A percentile compares a stretch with the other conserved stretches of the same genome.
Evolutionary conservation across 768 basidiomycete species (phyloP).

Genomic region (Gelatoporia subvermispora): DNA sequence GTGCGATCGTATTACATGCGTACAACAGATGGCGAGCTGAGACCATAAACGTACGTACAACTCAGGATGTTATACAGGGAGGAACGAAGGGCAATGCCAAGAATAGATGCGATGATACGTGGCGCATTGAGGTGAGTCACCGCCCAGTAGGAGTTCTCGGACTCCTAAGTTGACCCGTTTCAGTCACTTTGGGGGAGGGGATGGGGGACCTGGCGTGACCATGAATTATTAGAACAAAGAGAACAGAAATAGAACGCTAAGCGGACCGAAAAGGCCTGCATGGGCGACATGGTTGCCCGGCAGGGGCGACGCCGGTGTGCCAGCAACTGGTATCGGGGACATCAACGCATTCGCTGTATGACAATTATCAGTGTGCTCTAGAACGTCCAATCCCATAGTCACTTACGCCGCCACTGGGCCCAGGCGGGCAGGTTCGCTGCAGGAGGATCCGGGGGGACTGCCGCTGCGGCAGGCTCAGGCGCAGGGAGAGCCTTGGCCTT

Average conservation of each 20-base stretch:
- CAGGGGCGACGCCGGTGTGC: conserved; percentile 29
- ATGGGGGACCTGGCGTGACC: conserved; percentile 18
- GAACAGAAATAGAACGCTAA: not conserved
- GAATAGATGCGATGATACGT: not conserved
- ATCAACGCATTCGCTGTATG: conserved; percentile 59
- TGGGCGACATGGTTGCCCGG: conserved; percentile 38
- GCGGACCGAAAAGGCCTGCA: conserved; percentile 63
- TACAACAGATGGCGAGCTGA: not conserved
- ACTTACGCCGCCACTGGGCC: conserved; percentile 82
- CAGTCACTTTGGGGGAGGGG: conserved; percentile 25
- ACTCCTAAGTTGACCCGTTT: too few species aligned
- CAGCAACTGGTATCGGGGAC: conserved; percentile 40
- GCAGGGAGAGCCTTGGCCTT: conserved; percentile 23
- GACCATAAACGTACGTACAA: not conserved
- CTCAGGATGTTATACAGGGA: not conserved
- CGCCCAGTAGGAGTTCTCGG: too few species aligned
- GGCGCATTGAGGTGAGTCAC: too few species aligned
- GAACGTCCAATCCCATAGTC: too few species aligned
- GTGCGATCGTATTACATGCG: conserved; percentile 4
- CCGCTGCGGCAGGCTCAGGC: conserved; percentile 31
- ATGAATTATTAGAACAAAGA: not conserved
- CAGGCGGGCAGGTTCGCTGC: conserved; percentile 64
- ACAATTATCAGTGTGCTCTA: not conserved
- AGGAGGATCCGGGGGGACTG: conserved; percentile 35
- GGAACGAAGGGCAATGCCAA: not conserved